Evolutionary conservation across 345 rosid species (phyloP), one percentile per base, ranked within the genome.

Genomic region (Acer saccharum): DNA sequence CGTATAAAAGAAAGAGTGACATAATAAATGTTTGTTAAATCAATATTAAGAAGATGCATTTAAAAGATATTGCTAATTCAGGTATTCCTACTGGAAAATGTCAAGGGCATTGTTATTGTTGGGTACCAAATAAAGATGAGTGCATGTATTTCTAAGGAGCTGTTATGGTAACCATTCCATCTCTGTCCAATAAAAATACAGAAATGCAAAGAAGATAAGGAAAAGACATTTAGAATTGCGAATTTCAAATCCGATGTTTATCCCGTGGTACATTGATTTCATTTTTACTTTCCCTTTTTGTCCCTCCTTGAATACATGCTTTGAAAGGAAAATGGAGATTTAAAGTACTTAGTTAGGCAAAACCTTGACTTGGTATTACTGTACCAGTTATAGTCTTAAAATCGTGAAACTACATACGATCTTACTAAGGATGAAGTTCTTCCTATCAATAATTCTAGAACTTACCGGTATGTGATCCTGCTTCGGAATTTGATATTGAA

Each of bases 401-500:
- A 39, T 48, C n/a, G 43, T 41, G 29, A 76, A 75, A 78, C 27
- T 57, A 3, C 2, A 12, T 63, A 41, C 78, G 25, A 54, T 32
- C 70, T 17, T 62, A 78, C 20, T 58, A 27, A 17, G 71, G 6
- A 48, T 50, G 65, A 50, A 39, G 68, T 11, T 58, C 21, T 60
- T 60, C 64, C 8, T 1, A 60, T 60, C 64, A 20, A 60, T 21
- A 60, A 60, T 21, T 60, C 12, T 58, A 55, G 74, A 76, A 61
- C 90, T 88, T 74, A 93, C 98, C 94, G 0, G 90, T 78, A 14
- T 88, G 88, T 67, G 97, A 84, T 14, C 88, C 90, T 10, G 90
- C 58, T 39, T 93, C 94, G 10, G 90, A 80, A 69, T 89, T 81
- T 55, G 97, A 82, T 9, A 87, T 21, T 11, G 90, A 85, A 76